Evolutionary conservation across 1,284 basidiomycete genomes (phyloP), one percentile per base, ranked within the genome.

Genomic region (Anthracocystis setariae): DNA sequence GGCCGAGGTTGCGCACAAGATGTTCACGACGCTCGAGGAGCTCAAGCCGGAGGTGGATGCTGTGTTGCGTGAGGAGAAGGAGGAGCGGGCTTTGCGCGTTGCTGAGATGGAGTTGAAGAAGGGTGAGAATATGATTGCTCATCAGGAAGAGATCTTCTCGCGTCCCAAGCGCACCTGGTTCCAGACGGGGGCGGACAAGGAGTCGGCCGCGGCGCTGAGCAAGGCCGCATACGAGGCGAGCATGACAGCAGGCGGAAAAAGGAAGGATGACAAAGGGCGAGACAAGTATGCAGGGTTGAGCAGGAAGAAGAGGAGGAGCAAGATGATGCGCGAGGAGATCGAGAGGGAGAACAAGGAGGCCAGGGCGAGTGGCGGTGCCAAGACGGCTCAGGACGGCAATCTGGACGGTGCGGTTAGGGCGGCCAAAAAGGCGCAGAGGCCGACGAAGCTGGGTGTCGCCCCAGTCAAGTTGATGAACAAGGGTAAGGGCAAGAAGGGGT

Each of bases 151-250:
- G 85, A 98, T 99, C 77, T 92, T 90, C 83, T 90, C 92, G 32
- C 87, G 95, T 48, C 96, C 96, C 8, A 93, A 93, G 24, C 87
- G 95, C 69, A 97, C 94, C 13, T 99, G 96, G 96, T 99, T 99
- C 88, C 95, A 98, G 84, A 89, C 87, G 23, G 87, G 88, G 64
- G 91, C 91, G 82, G 93, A 97, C 74, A 98, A 92, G 63, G 55
- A 67, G 84, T 85, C 87, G 58, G 64, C 63, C 5, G 53, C 63
- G 7, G 48, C 47, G 3, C 46, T 70, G 2, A 62, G 64, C 25
- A 70, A 70, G 38, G 71, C 62, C 0, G 60, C 68, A n/a, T 77
- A 82, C 50, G 48, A 65, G 23, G 69, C 73, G 20, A 69, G 72
- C 23, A 71, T 80, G 53, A 68, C 73, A 37, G 43, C 67, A 37